A percentile compares a stretch with the other conserved stretches of the same genome.
phyloP scores from a whole-genome alignment of 192 early-diverging fungal species.

The Geranomyces variabilis region DNA sequence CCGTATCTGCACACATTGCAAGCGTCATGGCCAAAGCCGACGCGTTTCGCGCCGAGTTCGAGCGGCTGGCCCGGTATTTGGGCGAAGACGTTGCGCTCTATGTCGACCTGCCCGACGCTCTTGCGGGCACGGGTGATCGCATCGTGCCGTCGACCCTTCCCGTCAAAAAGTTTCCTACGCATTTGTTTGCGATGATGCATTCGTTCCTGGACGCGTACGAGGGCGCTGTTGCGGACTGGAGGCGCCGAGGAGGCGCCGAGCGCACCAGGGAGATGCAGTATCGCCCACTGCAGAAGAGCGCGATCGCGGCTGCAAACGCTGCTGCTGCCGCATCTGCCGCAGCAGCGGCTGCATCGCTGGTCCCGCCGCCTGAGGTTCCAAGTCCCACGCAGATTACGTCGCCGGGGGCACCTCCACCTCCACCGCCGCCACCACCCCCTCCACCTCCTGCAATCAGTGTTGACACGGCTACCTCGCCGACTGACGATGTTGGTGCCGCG shows the following conservation, averaged over 20 bases:
- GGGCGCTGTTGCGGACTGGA: conserved; percentile 42
- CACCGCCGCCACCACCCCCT: not conserved
- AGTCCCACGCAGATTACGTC: not conserved
- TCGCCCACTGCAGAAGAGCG: not conserved
- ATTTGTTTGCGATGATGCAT: conserved; percentile 48
- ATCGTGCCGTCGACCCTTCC: not conserved
- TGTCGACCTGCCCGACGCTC: not conserved
- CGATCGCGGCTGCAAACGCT: not conserved
- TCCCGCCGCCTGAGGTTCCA: not conserved
- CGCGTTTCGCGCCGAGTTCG: conserved; percentile 39
- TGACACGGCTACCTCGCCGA: not conserved
- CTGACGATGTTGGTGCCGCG: not conserved
- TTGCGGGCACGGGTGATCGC: not conserved
- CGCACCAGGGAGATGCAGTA: not conserved
- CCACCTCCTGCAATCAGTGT: not conserved
- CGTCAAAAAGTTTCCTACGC: conserved; percentile 36
- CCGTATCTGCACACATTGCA: conserved; percentile 15
- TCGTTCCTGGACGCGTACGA: conserved; percentile 50
- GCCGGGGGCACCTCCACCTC: not conserved
- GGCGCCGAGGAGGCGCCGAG: not conserved
- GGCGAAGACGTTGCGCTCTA: conserved; percentile 55
- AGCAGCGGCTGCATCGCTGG: not conserved
- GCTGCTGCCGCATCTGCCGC: not conserved
- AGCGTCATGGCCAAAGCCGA: conserved; percentile 24
- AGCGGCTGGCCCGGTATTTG: conserved; percentile 45